Base-by-base conservation (phyloP, 768 basidiomycete genomes). In the Tephrocybe sp. region DNA sequence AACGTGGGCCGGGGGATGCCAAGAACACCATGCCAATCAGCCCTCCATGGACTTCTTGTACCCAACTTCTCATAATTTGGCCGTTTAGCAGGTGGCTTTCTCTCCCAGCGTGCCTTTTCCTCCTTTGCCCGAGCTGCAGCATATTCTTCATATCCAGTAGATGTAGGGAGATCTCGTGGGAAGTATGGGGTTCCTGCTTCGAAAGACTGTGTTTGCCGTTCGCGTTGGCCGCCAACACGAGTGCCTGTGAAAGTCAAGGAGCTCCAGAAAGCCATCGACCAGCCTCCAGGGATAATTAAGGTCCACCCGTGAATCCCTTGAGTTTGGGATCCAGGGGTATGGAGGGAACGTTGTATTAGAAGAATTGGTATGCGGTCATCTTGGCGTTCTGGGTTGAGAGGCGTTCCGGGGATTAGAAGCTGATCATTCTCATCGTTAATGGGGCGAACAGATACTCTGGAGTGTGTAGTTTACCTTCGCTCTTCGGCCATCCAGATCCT, bases 11-110 rank as follows among this genome's bases (percentile, higher is more conserved):
- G n/a, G 16, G 56, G 49, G 21, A 85, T 52, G 2, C 84, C 83
- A n/a, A 91, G 75, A n/a, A 88, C 71, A 19, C 71, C 70, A 10
- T 70, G 72, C 91, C 92, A 94, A 55, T 92, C 84, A 2, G 87
- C 77, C 40, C 68, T 69, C 84, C 86, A 97, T 1, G 91, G 88
- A 61, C 80, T 85, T 46, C 72, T 63, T 0, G 80, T 84, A 4
- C 79, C 83, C 36, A 91, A 58, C 53, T 79, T 83, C 16, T 69
- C 71, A 53, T 76, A 93, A 57, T 87, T 90, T 7, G 80, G 73
- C 49, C 91, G 76, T 69, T 97, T 99, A 5, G 91, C 94, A 6
- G 89, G 86, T 13, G 95, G 94, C 45, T 85, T 90, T 48, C 85
- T 69, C 42, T 80, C 78, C 93, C 93, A 97, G 15, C 69, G 69